Conservation (phyloP, 768 basidiomycete genomes). For the Auriscalpium microsporum region DNA sequence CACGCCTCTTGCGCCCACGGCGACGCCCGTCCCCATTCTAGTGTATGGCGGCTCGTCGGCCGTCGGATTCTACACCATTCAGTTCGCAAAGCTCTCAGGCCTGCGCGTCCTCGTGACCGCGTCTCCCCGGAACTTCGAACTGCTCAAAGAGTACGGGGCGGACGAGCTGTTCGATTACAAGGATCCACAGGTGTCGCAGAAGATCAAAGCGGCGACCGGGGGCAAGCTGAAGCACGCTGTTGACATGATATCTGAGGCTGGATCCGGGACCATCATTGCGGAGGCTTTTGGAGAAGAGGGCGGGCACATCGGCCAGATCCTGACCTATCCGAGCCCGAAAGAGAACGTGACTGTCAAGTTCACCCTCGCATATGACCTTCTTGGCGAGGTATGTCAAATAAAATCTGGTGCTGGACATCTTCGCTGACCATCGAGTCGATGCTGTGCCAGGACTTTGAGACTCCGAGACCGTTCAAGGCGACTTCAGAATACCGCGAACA, state of each 20-base stretch:
- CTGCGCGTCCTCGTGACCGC: constrained; percentile 29
- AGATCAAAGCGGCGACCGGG: constrained; percentile 18
- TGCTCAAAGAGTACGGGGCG: constrained; percentile 29
- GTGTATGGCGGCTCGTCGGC: not conserved
- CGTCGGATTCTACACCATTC: constrained; percentile 22
- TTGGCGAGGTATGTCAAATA: too few relatives aligned
- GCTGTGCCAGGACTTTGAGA: too few relatives aligned
- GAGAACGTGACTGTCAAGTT: too few relatives aligned
- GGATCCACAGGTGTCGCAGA: constrained; percentile 17
- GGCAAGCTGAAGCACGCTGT: constrained; percentile 5
- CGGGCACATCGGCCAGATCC: too few relatives aligned
- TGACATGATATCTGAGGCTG: constrained; percentile 15
- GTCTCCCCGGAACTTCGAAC: constrained; percentile 25
- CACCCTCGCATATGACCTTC: too few relatives aligned
- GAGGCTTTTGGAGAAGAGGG: not conserved
- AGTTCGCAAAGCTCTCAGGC: constrained; percentile 26
- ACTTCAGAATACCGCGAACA: too few relatives aligned
- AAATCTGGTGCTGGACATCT: too few relatives aligned
- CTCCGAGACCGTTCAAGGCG: too few relatives aligned
- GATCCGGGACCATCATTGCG: constrained; percentile 1
- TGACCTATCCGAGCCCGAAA: too few relatives aligned
- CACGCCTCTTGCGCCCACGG: too few relatives aligned
- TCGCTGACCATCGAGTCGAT: too few relatives aligned
- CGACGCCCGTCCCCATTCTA: too few relatives aligned
- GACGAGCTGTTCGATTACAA: constrained; percentile 25